A percentile compares a stretch with the other conserved stretches of the same genome.
Evolutionary conservation across 164 flowering plant species (phyloP).

Genomic region (Vitis amurensis): DNA sequence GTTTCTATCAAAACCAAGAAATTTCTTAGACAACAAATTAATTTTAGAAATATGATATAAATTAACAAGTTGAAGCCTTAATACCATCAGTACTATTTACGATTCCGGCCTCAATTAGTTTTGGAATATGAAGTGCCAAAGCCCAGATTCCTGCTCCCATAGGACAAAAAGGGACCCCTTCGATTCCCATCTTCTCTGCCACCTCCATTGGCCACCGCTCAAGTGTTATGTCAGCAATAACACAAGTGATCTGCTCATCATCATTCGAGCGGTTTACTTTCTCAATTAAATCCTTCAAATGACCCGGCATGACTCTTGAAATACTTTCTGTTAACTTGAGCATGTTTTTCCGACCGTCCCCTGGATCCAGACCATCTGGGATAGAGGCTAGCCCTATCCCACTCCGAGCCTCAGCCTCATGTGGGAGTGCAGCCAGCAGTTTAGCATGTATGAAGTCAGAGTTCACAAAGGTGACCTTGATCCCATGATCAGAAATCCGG

Average conservation of each 20-base stretch:
- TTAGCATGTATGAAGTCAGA: conserved; percentile 1
- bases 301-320: conserved; percentile 12
- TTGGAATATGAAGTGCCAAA: conserved; percentile 8
- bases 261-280: neutral
- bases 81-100: conserved; percentile 3
- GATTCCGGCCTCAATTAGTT: conserved; percentile 22
- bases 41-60: too few species aligned
- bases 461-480: neutral
- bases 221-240: conserved; percentile 26
- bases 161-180: conserved; percentile 18
- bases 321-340: neutral
- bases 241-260: conserved; percentile 20
- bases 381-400: conserved; percentile 10
- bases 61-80: too few species aligned
- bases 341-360: conserved; percentile 4
- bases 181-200: conserved; percentile 26
- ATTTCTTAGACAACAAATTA: too few species aligned
- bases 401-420: too few species aligned
- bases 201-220: conserved; percentile 20
- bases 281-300: conserved; percentile 17
- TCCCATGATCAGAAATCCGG: too few species aligned
- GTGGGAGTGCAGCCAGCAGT: too few species aligned
- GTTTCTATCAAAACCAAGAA: too few species aligned
- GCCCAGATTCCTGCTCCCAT: conserved; percentile 12
- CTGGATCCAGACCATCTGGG: conserved; percentile 19